A percentile compares a stretch with the other conserved stretches of the same genome.
phyloP scores from a whole-genome alignment of 1,139 yeast genomes.

The Kodamaea derodonti region DNA sequence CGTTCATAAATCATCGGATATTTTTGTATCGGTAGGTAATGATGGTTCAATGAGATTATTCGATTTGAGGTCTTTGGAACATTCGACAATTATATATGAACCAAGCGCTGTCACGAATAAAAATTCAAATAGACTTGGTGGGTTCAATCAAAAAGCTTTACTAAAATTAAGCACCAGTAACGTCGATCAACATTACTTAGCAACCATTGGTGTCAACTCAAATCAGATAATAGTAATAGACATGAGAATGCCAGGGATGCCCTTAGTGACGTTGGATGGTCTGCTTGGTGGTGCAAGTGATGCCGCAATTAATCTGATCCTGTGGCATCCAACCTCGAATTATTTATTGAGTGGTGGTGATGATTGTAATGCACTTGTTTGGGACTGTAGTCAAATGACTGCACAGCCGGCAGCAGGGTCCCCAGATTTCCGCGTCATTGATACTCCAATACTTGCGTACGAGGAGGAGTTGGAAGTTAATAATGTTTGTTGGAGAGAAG shows the following conservation, averaged over 20 bases:
- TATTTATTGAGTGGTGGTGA: slow-evolving; percentile 75
- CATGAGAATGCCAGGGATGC: slow-evolving; percentile 84
- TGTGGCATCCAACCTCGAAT: slow-evolving; percentile 81
- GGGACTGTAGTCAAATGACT: slow-evolving; percentile 57
- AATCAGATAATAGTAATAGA: slow-evolving; percentile 70
- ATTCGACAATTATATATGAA: slow-evolving; percentile 91
- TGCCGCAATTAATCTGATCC: slow-evolving; percentile 62
- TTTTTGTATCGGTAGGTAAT: slow-evolving; percentile 91
- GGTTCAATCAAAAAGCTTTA: slow-evolving; percentile 55
- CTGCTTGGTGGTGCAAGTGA: slow-evolving; percentile 51
- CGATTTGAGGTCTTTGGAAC: slow-evolving; percentile 85
- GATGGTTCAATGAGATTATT: slow-evolving; percentile 94
- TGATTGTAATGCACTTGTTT: slow-evolving; percentile 83
- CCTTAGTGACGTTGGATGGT: slow-evolving; percentile 64
- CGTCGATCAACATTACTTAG: slow-evolving; percentile 71
- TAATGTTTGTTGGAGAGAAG: slow-evolving; percentile 68
- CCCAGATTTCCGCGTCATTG: slow-evolving; percentile 17
- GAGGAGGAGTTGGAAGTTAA: slow-evolving; percentile 68
- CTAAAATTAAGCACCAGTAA: slow-evolving; percentile 76
- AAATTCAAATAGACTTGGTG: slow-evolving; percentile 16
- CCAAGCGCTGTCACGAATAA: slow-evolving; percentile 18
- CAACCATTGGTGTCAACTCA: slow-evolving; percentile 74
- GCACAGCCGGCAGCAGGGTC: slow-evolving; percentile 8
- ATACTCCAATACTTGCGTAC: slow-evolving; percentile 51
- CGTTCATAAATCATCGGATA: slow-evolving; percentile 66